Conservation (phyloP, 208 protist species). For the Trypanosoma cruzi region DNA sequence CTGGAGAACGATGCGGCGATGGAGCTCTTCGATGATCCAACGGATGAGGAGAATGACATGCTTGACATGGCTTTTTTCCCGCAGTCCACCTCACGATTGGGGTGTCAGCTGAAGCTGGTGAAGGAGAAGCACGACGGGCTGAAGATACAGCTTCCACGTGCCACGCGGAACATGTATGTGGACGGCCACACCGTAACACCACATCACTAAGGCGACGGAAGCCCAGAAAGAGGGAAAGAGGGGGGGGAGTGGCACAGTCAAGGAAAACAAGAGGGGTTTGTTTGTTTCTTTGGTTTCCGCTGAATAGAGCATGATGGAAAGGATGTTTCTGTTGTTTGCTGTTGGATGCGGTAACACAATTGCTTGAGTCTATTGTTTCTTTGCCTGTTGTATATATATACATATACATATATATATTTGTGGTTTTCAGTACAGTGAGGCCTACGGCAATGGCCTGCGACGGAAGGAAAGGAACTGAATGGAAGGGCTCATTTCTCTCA, state of each 20-base stretch:
- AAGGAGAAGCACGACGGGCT: constrained; percentile 80
- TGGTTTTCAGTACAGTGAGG: too few species aligned
- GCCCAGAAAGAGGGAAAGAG: neutral
- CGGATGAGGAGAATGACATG: constrained; percentile 96
- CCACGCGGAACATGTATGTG: constrained; percentile 93
- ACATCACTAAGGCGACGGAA: constrained; percentile 44
- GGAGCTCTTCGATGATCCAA: constrained; percentile 89
- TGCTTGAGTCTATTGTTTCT: neutral
- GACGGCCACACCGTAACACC: constrained; percentile 84
- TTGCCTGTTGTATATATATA: constrained; percentile 1
- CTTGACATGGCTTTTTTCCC: constrained; percentile 91
- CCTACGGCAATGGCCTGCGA: neutral
- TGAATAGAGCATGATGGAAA: neutral
- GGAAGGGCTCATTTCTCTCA: neutral
- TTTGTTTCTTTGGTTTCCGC: neutral
- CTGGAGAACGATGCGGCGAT: constrained; percentile 81
- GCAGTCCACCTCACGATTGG: constrained; percentile 82
- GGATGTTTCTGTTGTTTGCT: neutral
- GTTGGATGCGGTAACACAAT: neutral
- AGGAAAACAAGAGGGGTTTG: neutral
- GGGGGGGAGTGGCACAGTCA: neutral
- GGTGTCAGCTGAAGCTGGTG: constrained; percentile 82
- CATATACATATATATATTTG: constrained; percentile 12
- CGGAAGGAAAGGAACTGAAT: neutral
- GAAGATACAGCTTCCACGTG: constrained; percentile 74